Base-by-base conservation (phyloP, 495 filamentous ascomycete species). In the Trichoderma erinaceum region DNA sequence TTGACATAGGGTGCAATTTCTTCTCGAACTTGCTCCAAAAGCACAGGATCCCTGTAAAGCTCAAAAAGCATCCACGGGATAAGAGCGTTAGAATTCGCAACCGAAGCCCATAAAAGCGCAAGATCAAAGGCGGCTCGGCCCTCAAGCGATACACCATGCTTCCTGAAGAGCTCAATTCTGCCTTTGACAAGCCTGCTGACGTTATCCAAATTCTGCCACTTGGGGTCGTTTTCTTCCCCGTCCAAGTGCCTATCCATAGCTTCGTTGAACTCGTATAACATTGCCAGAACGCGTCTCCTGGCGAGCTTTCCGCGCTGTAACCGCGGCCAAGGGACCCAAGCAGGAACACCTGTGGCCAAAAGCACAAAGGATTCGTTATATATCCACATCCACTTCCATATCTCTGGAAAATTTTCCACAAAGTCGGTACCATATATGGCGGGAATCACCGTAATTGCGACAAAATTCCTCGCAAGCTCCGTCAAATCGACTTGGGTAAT, bases 381-480 rank as follows among this genome's bases (percentile, higher is more conserved):
- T 32, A n/a, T 21, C 65, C 65, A 66, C n/a, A 66, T 32, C 41
- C 15, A 48, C 10, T 66, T 66, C 65, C 41, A 46, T n/a, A 46
- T 10, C 18, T 66, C 65, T 18, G 43, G 27, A 50, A 66, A 66
- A 15, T 66, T 66, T 18, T 44, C 44, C 13, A 32, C 41, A 48
- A 66, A 66, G 21, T 66, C 65, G 7, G 65, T 66, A 43, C 65
- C 65, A n/a, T 46, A 46, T 18, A 66, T 41, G 27, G 41, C 41
- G 5, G 65, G 41, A 27, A 46, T 50, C 18, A 23, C 43, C 43
- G 65, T 66, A 1, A 15, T 25, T 46, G 65, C 41, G 15, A 66
- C 65, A 66, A 50, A 66, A 23, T 66, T 66, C 43, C 43, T 66
- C 7, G 65, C 35, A 41, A 66, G 65, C 12, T 66, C 65, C 43